phyloP scores from a whole-genome alignment of 2,329 filamentous ascomycete species.

The Curvularia sp. region DNA sequence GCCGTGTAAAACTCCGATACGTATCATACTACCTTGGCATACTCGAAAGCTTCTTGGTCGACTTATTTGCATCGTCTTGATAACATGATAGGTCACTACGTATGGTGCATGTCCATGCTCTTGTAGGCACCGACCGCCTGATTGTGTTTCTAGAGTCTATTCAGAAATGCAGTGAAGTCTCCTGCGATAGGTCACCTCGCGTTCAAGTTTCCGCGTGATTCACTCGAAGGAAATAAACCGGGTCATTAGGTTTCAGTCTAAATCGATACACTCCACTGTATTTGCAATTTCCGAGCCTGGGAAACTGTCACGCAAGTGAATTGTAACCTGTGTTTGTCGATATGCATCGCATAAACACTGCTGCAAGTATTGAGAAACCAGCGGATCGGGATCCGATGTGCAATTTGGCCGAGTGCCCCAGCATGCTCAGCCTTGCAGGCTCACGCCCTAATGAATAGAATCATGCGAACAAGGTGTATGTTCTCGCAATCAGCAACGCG shows the following conservation, averaged over 20 bases:
- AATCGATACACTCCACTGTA: neutral
- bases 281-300: neutral
- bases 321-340: neutral
- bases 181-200: too few relatives aligned
- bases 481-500: neutral
- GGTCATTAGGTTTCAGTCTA: too few relatives aligned
- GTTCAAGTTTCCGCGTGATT: too few relatives aligned
- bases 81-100: neutral
- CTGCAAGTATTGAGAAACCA: neutral
- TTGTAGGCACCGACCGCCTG: neutral
- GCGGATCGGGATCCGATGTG: neutral
- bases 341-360: neutral
- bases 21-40: neutral
- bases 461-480: neutral
- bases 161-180: too few relatives aligned
- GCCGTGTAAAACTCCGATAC: neutral
- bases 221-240: too few relatives aligned
- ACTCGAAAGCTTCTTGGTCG: neutral
- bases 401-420: neutral
- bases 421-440: neutral
- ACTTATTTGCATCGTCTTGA: neutral
- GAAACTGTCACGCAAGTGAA: neutral
- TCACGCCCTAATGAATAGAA: neutral
- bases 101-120: neutral
- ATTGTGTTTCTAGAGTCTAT: neutral